Percentiles rank a stretch among this genome's conserved stretches.
Evolutionary conservation across 441 rosid genomes (phyloP).

Genomic region (Sinapis alba): DNA sequence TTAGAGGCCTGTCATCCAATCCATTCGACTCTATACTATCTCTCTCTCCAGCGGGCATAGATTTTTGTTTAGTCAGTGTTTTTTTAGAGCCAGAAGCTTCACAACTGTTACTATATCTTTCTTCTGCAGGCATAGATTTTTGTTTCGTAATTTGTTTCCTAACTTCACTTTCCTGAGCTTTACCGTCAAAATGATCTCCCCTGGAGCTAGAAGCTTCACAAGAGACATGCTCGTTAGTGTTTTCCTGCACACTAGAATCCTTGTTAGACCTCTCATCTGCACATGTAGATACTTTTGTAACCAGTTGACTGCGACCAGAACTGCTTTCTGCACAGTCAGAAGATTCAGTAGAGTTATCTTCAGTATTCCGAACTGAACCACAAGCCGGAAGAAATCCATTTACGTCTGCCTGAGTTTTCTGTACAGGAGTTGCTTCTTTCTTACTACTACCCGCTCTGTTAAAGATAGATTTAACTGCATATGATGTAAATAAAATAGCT

Average conservation of each 20-base stretch:
- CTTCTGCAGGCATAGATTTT: slow-evolving; percentile 39
- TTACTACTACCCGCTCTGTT: slow-evolving; percentile 45
- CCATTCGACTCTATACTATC: slow-evolving; percentile 33
- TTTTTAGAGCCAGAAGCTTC: slow-evolving; percentile 36
- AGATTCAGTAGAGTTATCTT: slow-evolving; percentile 16
- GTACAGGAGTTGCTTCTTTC: slow-evolving; percentile 43
- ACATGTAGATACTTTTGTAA: slow-evolving; percentile 26
- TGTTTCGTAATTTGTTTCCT: slow-evolving; percentile 22
- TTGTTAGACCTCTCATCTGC: slow-evolving; percentile 35
- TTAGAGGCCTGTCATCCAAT: slow-evolving; percentile 47
- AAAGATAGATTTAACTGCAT: slow-evolving; percentile 68
- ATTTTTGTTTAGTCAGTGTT: slow-evolving; percentile 33
- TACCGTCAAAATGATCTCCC: slow-evolving; percentile 29
- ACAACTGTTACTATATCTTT: slow-evolving; percentile 28
- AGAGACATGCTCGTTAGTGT: slow-evolving; percentile 28
- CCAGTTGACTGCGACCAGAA: slow-evolving; percentile 13
- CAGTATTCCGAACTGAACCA: slow-evolving; percentile 32
- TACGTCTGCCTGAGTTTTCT: slow-evolving; percentile 28
- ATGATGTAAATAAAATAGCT: slow-evolving; percentile 27
- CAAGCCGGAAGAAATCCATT: slow-evolving; percentile 21
- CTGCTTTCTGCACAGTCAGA: slow-evolving; percentile 21
- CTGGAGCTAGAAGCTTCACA: slow-evolving; percentile 25
- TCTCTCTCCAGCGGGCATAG: slow-evolving; percentile 41
- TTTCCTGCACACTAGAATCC: slow-evolving; percentile 37
- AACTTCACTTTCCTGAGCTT: slow-evolving; percentile 32